Evolutionary conservation across 371 early-diverging fungal genomes (phyloP).

Genomic region (Mucor mucedo): DNA sequence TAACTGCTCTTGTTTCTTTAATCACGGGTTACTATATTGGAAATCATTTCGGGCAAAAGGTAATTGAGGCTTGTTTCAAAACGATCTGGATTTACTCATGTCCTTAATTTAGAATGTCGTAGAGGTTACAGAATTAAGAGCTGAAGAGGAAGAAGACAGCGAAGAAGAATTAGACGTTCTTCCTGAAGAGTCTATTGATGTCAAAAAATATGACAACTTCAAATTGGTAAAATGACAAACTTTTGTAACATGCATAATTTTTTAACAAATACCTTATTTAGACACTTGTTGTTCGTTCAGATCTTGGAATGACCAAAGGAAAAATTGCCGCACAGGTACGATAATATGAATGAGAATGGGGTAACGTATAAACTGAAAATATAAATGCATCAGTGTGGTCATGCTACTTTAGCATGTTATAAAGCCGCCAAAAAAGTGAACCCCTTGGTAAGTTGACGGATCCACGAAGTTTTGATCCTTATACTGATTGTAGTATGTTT

Average conservation of each 20-base stretch:
- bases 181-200: conserved; percentile 36
- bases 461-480: background rate
- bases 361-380: background rate
- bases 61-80: background rate
- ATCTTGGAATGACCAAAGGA: conserved; percentile 95
- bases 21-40: conserved; percentile 39
- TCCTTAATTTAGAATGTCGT: background rate
- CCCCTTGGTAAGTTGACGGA: conserved; percentile 52
- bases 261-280: conserved; percentile 11
- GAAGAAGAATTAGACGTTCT: conserved; percentile 46
- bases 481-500: background rate
- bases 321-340: conserved; percentile 91
- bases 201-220: conserved; percentile 43
- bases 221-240: conserved; percentile 48
- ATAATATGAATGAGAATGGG: background rate
- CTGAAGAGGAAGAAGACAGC: conserved; percentile 30
- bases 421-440: conserved; percentile 61
- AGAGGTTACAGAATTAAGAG: background rate
- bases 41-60: conserved; percentile 14
- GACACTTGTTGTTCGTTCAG: conserved; percentile 85
- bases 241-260: background rate
- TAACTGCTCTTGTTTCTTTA: conserved; percentile 30
- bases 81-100: background rate
- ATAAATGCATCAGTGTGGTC: conserved; percentile 73
- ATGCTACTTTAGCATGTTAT: conserved; percentile 92